A percentile compares a stretch with the other conserved stretches of the same genome.
Conservation (phyloP, 306 rosid species). For the Arachis stenosperma region DNA sequence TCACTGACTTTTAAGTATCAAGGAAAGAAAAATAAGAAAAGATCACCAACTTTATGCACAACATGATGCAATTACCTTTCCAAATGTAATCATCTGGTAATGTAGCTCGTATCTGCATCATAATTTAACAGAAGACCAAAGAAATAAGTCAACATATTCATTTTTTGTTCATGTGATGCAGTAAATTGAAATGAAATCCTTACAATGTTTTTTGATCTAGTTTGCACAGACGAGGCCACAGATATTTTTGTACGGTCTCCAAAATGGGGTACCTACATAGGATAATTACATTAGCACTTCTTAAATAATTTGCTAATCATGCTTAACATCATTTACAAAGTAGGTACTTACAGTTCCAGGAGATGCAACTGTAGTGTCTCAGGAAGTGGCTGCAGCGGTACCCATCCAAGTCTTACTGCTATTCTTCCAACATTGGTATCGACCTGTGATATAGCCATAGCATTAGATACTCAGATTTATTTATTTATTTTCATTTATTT, state of each 20-base stretch:
- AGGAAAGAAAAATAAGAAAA: too few species aligned
- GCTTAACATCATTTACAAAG: slow-evolving; percentile 29
- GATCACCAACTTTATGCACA: neutral
- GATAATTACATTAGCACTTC: slow-evolving; percentile 44
- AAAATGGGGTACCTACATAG: slow-evolving; percentile 85
- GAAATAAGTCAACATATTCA: slow-evolving; percentile 9
- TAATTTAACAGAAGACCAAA: slow-evolving; percentile 32
- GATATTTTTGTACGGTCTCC: slow-evolving; percentile 95
- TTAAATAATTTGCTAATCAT: slow-evolving; percentile 19
- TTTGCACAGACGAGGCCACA: slow-evolving; percentile 99
- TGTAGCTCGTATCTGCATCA: slow-evolving; percentile 92
- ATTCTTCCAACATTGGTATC: slow-evolving; percentile 99
- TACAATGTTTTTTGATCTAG: slow-evolving; percentile 97
- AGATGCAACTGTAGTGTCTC: slow-evolving; percentile 99
- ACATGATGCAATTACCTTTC: slow-evolving; percentile 71
- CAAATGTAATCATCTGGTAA: slow-evolving; percentile 99
- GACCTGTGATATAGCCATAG: slow-evolving; percentile 61
- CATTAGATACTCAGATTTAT: slow-evolving; percentile 14
- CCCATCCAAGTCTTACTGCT: slow-evolving; percentile 99
- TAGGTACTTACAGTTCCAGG: slow-evolving; percentile 82
- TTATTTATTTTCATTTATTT: neutral
- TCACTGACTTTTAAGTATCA: neutral
- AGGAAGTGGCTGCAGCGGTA: slow-evolving; percentile 99
- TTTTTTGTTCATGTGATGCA: slow-evolving; percentile 21
- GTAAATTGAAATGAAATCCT: slow-evolving; percentile 36